A percentile compares a stretch with the other conserved stretches of the same genome.
Conservation (phyloP, 2,329 filamentous ascomycete genomes). For the Pseudocercospora crystallina region DNA sequence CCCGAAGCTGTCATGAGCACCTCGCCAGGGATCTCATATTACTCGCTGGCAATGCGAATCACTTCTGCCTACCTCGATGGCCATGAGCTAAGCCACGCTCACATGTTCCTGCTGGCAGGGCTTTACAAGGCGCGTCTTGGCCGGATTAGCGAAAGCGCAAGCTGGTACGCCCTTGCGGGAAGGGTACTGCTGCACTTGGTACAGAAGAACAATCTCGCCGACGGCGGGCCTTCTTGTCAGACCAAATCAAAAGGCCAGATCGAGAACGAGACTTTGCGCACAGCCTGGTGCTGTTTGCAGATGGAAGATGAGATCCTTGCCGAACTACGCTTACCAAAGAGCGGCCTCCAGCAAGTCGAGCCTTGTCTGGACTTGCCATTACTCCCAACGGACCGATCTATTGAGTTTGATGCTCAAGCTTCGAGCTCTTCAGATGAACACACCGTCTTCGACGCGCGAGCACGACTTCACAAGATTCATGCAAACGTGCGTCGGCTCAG, state of each 20-base stretch:
- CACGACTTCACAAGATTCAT: constrained; percentile 49
- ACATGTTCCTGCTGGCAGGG: constrained; percentile 77
- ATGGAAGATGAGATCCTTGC: constrained; percentile 90
- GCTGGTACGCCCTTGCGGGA: constrained; percentile 61
- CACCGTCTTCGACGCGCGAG: constrained; percentile 54
- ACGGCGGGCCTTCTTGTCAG: not conserved
- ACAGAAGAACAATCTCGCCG: not conserved
- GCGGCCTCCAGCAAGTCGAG: constrained; percentile 59
- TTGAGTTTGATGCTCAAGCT: no score
- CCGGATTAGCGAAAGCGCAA: constrained; percentile 77
- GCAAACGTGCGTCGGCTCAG: not conserved
- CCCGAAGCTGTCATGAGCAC: not conserved
- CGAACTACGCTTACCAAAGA: constrained; percentile 65
- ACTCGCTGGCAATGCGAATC: constrained; percentile 78
- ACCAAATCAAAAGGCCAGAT: no score
- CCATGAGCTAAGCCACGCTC: constrained; percentile 75
- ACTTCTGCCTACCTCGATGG: constrained; percentile 75
- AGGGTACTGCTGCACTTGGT: constrained; percentile 63
- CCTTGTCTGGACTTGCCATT: no score
- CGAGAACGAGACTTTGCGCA: constrained; percentile 47
- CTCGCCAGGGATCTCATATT: constrained; percentile 72
- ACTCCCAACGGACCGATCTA: no score
- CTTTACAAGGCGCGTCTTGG: constrained; percentile 84
- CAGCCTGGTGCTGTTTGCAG: constrained; percentile 90
- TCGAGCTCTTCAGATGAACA: constrained; percentile 21